Percentiles rank a stretch among this genome's conserved stretches.
Conservation (phyloP, 768 basidiomycete genomes). For the Auriscalpium microsporum region DNA sequence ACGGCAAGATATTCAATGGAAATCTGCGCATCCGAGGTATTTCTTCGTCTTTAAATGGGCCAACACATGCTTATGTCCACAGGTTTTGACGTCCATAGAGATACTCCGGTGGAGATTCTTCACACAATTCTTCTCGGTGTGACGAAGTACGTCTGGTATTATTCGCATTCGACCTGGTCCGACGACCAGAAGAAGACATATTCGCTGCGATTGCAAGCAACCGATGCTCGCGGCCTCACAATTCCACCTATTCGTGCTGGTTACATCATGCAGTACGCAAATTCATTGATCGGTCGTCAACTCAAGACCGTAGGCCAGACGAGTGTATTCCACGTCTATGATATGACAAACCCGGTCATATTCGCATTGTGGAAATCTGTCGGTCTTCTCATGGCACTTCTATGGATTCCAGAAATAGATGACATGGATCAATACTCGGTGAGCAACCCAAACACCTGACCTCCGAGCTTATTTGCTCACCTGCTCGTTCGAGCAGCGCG, state of each 20-base stretch:
- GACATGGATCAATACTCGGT: slow-evolving; percentile 13
- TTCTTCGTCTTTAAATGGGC: background rate
- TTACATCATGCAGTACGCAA: slow-evolving; percentile 37
- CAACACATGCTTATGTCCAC: background rate
- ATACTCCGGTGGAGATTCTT: slow-evolving; percentile 33
- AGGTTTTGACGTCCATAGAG: slow-evolving; percentile 17
- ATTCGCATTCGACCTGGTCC: slow-evolving; percentile 24
- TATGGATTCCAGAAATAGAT: slow-evolving; percentile 17
- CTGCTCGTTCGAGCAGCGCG: background rate
- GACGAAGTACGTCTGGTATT: slow-evolving; percentile 36
- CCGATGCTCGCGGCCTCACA: slow-evolving; percentile 20
- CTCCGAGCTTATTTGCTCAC: too few relatives aligned
- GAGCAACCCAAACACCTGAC: slow-evolving; percentile 1
- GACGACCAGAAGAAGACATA: slow-evolving; percentile 20
- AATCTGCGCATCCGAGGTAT: slow-evolving; percentile 24
- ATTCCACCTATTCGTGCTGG: slow-evolving; percentile 26
- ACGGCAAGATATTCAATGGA: slow-evolving; percentile 22
- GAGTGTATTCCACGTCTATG: slow-evolving; percentile 26
- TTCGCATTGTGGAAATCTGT: slow-evolving; percentile 14
- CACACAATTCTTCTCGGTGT: slow-evolving; percentile 37
- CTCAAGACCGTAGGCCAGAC: slow-evolving; percentile 33
- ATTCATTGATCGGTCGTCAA: slow-evolving; percentile 34
- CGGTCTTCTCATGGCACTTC: slow-evolving; percentile 12
- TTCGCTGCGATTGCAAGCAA: slow-evolving; percentile 24
- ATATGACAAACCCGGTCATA: slow-evolving; percentile 8